Base-by-base conservation (phyloP, 2,329 filamentous ascomycete species). In the Penicillium sp. region DNA sequence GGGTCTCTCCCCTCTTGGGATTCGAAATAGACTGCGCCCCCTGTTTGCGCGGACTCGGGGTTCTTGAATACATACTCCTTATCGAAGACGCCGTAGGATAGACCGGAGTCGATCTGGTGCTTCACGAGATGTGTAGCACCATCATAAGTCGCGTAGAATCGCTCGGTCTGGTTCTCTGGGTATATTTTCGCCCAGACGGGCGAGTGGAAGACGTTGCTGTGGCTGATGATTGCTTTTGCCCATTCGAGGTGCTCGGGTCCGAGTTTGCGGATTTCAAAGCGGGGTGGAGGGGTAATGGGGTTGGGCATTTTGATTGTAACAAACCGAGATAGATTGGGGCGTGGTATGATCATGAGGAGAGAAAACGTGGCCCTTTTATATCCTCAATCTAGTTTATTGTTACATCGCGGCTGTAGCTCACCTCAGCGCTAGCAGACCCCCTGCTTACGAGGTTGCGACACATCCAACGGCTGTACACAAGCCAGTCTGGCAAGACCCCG, bases 61-160 rank as follows among this genome's bases (percentile, higher is more conserved):
- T n/a, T 21, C n/a, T 51, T 54, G 56, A 48, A 62, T n/a, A 46
- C 44, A 46, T 62, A 62, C 35, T 62, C 60, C 6, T 19, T 55
- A 55, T 62, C 60, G 30, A 62, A 62, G 19, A 62, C 50, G 13
- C 60, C 60, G 49, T 55, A 62, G 17, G 60, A 62, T 0, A 62
- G 31, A 13, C 60, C 60, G 9, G 60, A 62, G 5, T 23, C 31
- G 30, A 62, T 55, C 19, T 54, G 49, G 54, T 58, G 50, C 19
- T n/a, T 19, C 30, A 62, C 47, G 17, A 62, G 45, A 45, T 58
- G 51, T 3, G 46, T 47, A 41, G 31, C 56, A 31, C 11, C 50
- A 3, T 19, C 7, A 23, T 58, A 62, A 7, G 26, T 13, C n/a
- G 44, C n/a, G 31, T 56, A 56, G 41, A 54, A 30, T 15, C 48